Base-by-base conservation (phyloP, 116 monocot species). In the Phalaenopsis hybrid region DNA sequence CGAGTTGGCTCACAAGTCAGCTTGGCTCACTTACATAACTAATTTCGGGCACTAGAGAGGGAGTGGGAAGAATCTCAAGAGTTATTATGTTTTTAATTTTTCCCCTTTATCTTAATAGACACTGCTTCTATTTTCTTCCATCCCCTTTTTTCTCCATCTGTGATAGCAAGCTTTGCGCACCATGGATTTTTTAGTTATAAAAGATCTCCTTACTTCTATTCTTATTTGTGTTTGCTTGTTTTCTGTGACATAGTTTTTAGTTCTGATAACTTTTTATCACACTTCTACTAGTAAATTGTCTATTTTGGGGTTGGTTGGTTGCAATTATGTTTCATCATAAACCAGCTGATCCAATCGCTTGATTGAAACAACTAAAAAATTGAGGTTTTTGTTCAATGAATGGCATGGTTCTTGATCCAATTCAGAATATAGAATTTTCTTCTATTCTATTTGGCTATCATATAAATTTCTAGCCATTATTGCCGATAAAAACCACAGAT, bases 321-420 rank as follows among this genome's bases (percentile, higher is more conserved):
- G 34, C 2, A 33, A 70, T 10, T 70, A 63, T 4, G 8, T 63
- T 63, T 63, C 7, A 37, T 37, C 63, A 63, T 63, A 63, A 63
- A 63, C 5, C 8, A 21, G 21, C 63, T 21, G 11, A 70, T 70
- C 34, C 10, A 4, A 37, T 4, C 2, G 7, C 4, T 76, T 50
- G 76, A 25, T 50, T 16, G 6, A 76, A 45, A 41, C 23, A 49
- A 50, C 21, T n/a, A 10, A 49, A 50, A 17, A 6, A 44, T 75
- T 50, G 76, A 76, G 76, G 49, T 76, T 74, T 76, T 23, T 74
- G 74, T 44, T 74, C 44, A 74, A 44, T 45, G 74, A 44, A 6
- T 44, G 74, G 20, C 74, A 5, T 44, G 16, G 44, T 74, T 74
- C n/a, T 76, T 49, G 1, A 13, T 16, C 43, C 21, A 76, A 76